Conservation (phyloP, 2,329 filamentous ascomycete species). For the Zymoseptoria crescenta region DNA sequence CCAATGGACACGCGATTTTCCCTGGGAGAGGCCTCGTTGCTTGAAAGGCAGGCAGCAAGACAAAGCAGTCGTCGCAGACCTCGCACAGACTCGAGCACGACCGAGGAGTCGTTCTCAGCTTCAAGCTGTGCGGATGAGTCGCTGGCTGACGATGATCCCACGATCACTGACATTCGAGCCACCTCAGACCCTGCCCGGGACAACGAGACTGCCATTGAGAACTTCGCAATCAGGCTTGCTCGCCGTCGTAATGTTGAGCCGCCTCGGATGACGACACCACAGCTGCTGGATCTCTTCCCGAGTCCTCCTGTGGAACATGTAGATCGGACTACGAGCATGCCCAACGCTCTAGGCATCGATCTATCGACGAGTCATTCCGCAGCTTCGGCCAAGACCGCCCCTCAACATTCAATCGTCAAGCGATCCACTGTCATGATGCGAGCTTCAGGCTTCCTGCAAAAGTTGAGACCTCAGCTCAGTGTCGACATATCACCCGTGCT, state of each 20-base stretch:
- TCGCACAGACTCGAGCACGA: slow-evolving; percentile 12
- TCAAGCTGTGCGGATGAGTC: slow-evolving; percentile 30
- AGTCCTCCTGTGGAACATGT: not conserved
- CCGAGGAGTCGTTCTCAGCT: slow-evolving; percentile 26
- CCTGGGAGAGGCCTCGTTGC: slow-evolving; percentile 17
- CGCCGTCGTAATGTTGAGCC: slow-evolving; percentile 29
- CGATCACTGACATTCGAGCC: not conserved
- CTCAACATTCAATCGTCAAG: slow-evolving; percentile 4
- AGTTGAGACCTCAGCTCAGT: slow-evolving; percentile 20
- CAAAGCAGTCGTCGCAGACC: slow-evolving; percentile 7
- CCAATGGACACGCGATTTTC: slow-evolving; percentile 20
- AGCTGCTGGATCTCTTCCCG: slow-evolving; percentile 29
- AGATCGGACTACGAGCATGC: slow-evolving; percentile 1
- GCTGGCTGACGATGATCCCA: slow-evolving; percentile 23
- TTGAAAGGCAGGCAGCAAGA: slow-evolving; percentile 14
- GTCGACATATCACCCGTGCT: slow-evolving; percentile 10
- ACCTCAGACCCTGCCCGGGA: slow-evolving; percentile 22
- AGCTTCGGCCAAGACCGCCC: not conserved
- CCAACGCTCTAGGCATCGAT: slow-evolving; percentile 1
- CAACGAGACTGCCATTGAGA: slow-evolving; percentile 24
- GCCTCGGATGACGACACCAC: slow-evolving; percentile 17
- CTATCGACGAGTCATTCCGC: not conserved
- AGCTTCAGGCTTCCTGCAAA: slow-evolving; percentile 26
- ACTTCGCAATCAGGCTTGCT: slow-evolving; percentile 30
- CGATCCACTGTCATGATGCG: slow-evolving; percentile 21